Evolutionary conservation across 352 stramenopile species (phyloP), one percentile per base, ranked within the genome.

Genomic region (Phytophthora brassicae): DNA sequence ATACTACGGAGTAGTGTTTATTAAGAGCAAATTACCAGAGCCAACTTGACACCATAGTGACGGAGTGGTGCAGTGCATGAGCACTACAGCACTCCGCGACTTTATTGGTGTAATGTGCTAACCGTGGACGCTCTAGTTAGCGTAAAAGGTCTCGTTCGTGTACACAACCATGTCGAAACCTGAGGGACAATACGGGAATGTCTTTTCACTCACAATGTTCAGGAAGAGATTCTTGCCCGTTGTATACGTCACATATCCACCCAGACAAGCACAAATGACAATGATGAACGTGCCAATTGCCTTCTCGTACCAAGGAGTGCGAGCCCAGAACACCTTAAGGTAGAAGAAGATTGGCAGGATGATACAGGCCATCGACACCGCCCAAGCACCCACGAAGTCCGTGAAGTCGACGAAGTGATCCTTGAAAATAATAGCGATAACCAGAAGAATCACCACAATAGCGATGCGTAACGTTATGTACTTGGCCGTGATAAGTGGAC

Each of bases 301-400:
- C 49, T 81, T 81, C 56, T 86, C 74, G 67, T 83, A 83, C 63
- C 74, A 71, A 6, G 64, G 72, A 28, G 75, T 56, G n/a, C 51
- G 58, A 33, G 66, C 47, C 77, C 78, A 88, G 56, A 86, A 74
- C 49, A 80, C 72, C 62, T 87, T 89, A 13, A 90, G 60, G 77
- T 90, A 90, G 64, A 90, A 88, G 38, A 77, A 63, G 50, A 86
- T 86, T 7, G 81, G 81, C 39, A 90, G 57, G 43, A 89, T 81
- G 36, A 88, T 86, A 64, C 79, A 90, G 43, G 71, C 74, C 46
- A 86, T 67, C 16, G 79, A 75, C 31, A 86, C 79, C 49, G 70
- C 67, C 52, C 70, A 90, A 1, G 81, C 79, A 24, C 81, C 81
- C 24, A 87, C 72, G 28, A 90, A 89, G 58, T 89, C 81, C n/a